A percentile compares a stretch with the other conserved stretches of the same genome.
Evolutionary conservation across 2,329 filamentous ascomycete genomes (phyloP).

Genomic region (Hypoxylon sp.): DNA sequence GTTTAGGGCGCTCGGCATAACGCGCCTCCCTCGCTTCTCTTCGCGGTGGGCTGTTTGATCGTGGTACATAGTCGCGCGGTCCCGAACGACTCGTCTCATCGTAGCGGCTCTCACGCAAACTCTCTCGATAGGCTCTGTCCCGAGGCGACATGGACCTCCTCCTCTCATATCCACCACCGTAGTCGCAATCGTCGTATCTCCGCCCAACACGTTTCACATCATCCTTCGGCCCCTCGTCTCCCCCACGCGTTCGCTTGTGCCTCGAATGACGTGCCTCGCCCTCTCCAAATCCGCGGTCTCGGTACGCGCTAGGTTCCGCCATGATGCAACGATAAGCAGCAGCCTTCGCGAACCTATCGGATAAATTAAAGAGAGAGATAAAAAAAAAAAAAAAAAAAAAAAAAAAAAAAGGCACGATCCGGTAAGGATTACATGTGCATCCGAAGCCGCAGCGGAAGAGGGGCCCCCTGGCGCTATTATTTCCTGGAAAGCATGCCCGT

Average conservation of each 20-base stretch:
- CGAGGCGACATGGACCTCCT: slow-evolving; percentile 42
- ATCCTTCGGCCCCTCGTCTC: slow-evolving; percentile 26
- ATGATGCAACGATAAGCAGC: slow-evolving; percentile 37
- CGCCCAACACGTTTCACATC: slow-evolving; percentile 38
- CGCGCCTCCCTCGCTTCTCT: slow-evolving; percentile 12
- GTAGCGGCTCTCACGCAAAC: not conserved
- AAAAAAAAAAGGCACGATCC: slow-evolving; percentile 2
- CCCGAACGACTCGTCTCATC: slow-evolving; percentile 17
- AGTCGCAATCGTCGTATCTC: slow-evolving; percentile 32
- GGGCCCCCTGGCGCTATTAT: slow-evolving; percentile 11
- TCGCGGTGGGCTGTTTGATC: slow-evolving; percentile 1
- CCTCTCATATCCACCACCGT: slow-evolving; percentile 13
- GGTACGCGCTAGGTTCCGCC: slow-evolving; percentile 24
- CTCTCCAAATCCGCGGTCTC: slow-evolving; percentile 36
- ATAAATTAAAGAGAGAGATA: too few relatives aligned
- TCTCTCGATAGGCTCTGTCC: slow-evolving; percentile 16
- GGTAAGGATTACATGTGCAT: slow-evolving; percentile 35
- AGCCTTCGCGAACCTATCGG: slow-evolving; percentile 12
- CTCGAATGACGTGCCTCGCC: slow-evolving; percentile 33
- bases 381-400: too few relatives aligned
- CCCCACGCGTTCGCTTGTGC: slow-evolving; percentile 45
- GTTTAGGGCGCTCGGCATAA: not conserved
- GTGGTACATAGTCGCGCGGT: slow-evolving; percentile 12
- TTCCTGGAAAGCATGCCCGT: slow-evolving; percentile 20
- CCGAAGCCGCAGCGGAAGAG: slow-evolving; percentile 24